Percentiles rank a stretch among this genome's conserved stretches.
phyloP scores from a whole-genome alignment of 345 rosid genomes.

The Clausena lansium region DNA sequence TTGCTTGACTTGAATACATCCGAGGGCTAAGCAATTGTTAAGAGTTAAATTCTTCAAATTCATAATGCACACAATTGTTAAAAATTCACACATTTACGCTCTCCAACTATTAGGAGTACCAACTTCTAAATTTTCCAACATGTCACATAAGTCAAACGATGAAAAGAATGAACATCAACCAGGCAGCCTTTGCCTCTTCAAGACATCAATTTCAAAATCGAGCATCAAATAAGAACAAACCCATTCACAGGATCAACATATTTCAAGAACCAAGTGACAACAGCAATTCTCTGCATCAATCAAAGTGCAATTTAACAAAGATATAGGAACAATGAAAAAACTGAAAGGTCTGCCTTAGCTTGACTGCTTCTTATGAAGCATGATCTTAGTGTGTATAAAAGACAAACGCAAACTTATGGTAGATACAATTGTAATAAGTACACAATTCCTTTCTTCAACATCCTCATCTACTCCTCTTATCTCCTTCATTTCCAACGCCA shows the following conservation, averaged over 20 bases:
- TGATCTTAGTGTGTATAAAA: not conserved
- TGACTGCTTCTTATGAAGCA: not conserved
- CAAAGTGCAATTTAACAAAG: not conserved
- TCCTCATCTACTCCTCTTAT: not conserved
- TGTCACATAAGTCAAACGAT: not conserved
- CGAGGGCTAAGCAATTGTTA: not conserved
- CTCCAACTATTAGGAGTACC: not conserved
- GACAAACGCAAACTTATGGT: not conserved
- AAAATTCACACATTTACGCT: not conserved
- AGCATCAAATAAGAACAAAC: not conserved
- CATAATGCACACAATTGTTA: not conserved
- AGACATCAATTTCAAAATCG: not conserved
- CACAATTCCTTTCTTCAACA: not conserved
- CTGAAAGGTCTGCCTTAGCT: not conserved
- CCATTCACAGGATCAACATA: not conserved
- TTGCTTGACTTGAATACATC: not conserved
- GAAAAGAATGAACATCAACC: not conserved
- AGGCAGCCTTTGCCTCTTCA: not conserved
- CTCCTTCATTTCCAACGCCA: not conserved
- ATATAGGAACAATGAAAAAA: not conserved
- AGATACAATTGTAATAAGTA: not conserved
- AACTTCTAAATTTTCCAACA: not conserved
- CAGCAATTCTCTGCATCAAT: not conserved
- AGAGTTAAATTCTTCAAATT: not conserved
- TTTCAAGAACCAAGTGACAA: conserved; percentile 4